Conservation (phyloP, 2,329 filamentous ascomycete genomes). For the Aspergillus luchuensis region DNA sequence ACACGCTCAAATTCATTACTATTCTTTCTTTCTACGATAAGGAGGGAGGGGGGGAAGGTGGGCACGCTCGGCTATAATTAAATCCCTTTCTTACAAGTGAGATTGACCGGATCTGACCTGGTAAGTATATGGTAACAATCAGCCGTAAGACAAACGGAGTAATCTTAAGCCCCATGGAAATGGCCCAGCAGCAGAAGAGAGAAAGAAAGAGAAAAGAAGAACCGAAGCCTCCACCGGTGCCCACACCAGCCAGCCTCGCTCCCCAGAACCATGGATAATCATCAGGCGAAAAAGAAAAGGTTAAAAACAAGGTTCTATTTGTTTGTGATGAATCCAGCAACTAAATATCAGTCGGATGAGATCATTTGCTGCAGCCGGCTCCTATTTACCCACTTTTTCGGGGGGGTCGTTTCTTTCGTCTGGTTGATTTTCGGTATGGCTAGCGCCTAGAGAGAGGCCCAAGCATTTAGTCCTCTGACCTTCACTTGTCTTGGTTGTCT, state of each 20-base stretch:
- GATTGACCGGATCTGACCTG: background rate
- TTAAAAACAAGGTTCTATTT: conserved; percentile 22
- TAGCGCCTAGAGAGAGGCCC: conserved; percentile 13
- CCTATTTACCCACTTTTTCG: conserved; percentile 10
- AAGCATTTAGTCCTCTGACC: conserved; percentile 12
- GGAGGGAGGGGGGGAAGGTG: background rate
- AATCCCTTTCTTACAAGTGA: background rate
- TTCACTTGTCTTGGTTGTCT: no score
- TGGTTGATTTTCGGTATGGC: conserved; percentile 15
- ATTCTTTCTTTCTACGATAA: background rate
- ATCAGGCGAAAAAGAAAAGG: conserved; percentile 25
- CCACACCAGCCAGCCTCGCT: conserved; percentile 5
- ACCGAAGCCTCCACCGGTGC: background rate
- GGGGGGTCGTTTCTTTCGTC: background rate
- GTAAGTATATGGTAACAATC: background rate
- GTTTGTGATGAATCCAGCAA: conserved; percentile 14
- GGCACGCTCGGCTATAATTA: background rate
- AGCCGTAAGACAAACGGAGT: background rate
- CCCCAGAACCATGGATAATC: conserved; percentile 25
- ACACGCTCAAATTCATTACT: background rate
- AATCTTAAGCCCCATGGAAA: background rate
- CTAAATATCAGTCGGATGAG: conserved; percentile 9
- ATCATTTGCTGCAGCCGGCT: conserved; percentile 15
- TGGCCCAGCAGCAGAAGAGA: background rate
- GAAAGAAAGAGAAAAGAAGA: background rate